phyloP scores from a whole-genome alignment of 176 grass and related monocot species.

The Secale cereale region DNA sequence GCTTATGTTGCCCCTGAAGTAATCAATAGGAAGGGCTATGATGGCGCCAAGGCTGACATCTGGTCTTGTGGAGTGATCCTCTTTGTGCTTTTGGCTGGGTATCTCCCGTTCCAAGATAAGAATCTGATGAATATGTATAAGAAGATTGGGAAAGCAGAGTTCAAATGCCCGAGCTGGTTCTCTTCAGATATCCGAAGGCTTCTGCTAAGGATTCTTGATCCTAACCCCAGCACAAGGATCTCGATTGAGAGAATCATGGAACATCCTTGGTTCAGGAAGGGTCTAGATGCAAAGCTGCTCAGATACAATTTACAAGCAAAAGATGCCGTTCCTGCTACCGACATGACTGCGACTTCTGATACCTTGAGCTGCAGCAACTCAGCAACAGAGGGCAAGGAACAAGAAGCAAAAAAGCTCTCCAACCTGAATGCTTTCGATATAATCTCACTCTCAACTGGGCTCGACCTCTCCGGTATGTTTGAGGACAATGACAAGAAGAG shows the following conservation, averaged over 20 bases:
- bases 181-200: constrained; percentile 63
- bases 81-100: constrained; percentile 86
- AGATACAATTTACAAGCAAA: constrained; percentile 29
- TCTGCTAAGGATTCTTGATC: constrained; percentile 78
- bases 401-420: constrained; percentile 31
- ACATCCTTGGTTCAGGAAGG: constrained; percentile 91
- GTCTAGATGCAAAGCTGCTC: constrained; percentile 59
- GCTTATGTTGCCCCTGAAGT: constrained; percentile 97
- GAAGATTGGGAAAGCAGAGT: constrained; percentile 89
- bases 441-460: constrained; percentile 75
- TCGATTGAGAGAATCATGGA: constrained; percentile 88
- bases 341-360: neutral
- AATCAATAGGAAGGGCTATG: constrained; percentile 86
- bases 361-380: neutral
- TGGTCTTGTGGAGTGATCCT: constrained; percentile 98
- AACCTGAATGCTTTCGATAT: constrained; percentile 97
- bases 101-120: constrained; percentile 85
- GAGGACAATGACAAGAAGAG: constrained; percentile 56
- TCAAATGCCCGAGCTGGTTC: constrained; percentile 82
- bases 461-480: constrained; percentile 92
- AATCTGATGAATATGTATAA: constrained; percentile 98
- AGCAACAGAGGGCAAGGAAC: neutral
- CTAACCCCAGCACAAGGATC: constrained; percentile 77
- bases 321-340: neutral
- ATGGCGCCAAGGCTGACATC: constrained; percentile 90